These are phyloP conservation scores for Coemansia sp. DNA, from an alignment of 192 early-diverging fungal species.

Conservation along the genomic window DNA sequence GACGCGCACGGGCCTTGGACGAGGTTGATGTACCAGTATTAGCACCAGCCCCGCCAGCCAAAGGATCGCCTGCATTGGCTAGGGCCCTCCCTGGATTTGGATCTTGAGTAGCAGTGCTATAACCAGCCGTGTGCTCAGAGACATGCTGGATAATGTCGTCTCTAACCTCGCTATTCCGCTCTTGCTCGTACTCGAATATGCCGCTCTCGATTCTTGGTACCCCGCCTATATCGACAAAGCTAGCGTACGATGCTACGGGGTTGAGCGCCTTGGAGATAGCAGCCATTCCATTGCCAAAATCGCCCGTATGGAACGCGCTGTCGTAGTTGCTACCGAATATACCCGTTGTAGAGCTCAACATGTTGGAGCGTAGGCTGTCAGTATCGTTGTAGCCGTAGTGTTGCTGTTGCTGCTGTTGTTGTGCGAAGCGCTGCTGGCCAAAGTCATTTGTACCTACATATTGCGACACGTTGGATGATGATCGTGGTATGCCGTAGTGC, in stretches of 20 bases:
- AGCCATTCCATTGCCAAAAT: neutral
- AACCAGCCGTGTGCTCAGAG: neutral
- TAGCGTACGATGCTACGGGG: conserved; percentile 6
- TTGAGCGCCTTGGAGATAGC: conserved; percentile 3
- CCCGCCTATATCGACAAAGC: conserved; percentile 45
- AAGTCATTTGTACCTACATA: conserved; percentile 9
- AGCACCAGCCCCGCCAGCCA: neutral
- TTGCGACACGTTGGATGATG: conserved; percentile 24
- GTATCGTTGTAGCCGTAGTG: conserved; percentile 9
- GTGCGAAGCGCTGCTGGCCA: conserved; percentile 3
- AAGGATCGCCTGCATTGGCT: neutral
- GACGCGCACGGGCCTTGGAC: conserved; percentile 24
- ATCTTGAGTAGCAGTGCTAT: neutral
- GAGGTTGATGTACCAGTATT: conserved; percentile 9
- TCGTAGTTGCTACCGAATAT: conserved; percentile 25
- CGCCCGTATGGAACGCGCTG: conserved; percentile 7
- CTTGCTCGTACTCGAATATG: conserved; percentile 65
- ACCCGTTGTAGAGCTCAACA: conserved; percentile 11
- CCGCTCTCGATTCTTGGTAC: conserved; percentile 57
- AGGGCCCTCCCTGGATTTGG: neutral
- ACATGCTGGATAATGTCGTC: conserved; percentile 8
- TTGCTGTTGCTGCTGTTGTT: conserved; percentile 1
- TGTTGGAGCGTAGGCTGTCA: neutral
- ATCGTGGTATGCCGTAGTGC: conserved; percentile 9
- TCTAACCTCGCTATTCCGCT: conserved; percentile 58